These are phyloP conservation scores for Penicillium janthinellum DNA, from an alignment of 2,329 filamentous ascomycete genomes.

Conservation along the genomic window DNA sequence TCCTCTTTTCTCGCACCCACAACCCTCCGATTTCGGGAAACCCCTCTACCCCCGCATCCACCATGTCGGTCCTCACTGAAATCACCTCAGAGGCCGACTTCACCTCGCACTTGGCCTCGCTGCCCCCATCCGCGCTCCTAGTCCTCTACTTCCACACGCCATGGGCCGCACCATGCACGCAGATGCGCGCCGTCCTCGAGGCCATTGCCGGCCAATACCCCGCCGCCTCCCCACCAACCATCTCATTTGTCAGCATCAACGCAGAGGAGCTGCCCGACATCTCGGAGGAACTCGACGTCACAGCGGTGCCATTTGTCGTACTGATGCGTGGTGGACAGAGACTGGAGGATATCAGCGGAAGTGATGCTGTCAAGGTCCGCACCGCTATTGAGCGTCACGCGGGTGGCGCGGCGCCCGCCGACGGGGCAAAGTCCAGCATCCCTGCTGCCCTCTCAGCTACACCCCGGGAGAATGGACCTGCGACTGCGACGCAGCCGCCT, in stretches of 20 bases:
- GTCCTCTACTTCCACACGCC: slow-evolving; percentile 94
- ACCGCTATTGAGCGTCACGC: slow-evolving; percentile 83
- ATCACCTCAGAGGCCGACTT: slow-evolving; percentile 75
- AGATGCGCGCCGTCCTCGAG: slow-evolving; percentile 85
- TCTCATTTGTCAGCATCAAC: slow-evolving; percentile 87
- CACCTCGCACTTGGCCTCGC: slow-evolving; percentile 65
- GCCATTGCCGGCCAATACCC: slow-evolving; percentile 87
- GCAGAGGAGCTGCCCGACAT: slow-evolving; percentile 93
- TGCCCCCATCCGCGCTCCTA: slow-evolving; percentile 71
- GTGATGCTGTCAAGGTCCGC: slow-evolving; percentile 82
- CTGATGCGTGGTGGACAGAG: slow-evolving; percentile 74
- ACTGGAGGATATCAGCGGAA: slow-evolving; percentile 84
- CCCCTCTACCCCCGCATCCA: slow-evolving; percentile 21
- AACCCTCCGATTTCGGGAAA: not conserved
- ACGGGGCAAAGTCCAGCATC: slow-evolving; percentile 39
- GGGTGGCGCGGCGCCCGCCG: slow-evolving; percentile 39
- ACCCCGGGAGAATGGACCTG: slow-evolving; percentile 39
- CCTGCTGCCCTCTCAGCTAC: slow-evolving; percentile 44
- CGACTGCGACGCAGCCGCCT: slow-evolving; percentile 35
- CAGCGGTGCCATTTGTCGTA: slow-evolving; percentile 87
- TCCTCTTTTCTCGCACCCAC: not conserved
- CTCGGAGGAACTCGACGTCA: slow-evolving; percentile 89
- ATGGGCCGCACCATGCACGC: slow-evolving; percentile 93
- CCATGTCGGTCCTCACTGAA: slow-evolving; percentile 76
- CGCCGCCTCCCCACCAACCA: slow-evolving; percentile 63